phyloP scores from a whole-genome alignment of 441 rosid species.

The Pelargonium exstipulatum region DNA sequence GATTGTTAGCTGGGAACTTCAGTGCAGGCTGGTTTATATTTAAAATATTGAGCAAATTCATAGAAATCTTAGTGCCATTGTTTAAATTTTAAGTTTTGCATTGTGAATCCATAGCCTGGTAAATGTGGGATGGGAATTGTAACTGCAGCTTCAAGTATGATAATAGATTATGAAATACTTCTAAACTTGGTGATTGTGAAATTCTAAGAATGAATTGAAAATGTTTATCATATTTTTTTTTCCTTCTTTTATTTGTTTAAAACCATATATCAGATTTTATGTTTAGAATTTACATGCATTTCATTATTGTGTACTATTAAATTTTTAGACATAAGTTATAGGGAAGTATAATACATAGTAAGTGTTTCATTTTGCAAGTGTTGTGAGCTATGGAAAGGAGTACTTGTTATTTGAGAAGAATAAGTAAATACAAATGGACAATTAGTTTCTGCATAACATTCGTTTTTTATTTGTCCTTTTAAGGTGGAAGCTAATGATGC shows the following conservation, averaged over 20 bases:
- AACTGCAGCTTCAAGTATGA: background rate
- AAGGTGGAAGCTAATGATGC: slow-evolving; percentile 88
- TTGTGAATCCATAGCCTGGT: background rate
- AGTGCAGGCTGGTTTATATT: background rate
- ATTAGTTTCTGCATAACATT: background rate
- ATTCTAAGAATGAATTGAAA: background rate
- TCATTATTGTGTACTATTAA: too few relatives aligned
- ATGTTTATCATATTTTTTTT: background rate
- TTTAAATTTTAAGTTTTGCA: background rate
- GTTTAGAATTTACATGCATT: background rate
- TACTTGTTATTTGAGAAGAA: slow-evolving; percentile 7
- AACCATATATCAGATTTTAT: background rate
- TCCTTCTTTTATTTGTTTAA: background rate
- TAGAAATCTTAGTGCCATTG: background rate
- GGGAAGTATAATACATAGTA: background rate
- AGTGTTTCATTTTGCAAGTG: background rate
- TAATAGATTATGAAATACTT: background rate
- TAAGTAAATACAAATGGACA: background rate
- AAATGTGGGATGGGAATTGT: background rate
- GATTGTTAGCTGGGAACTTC: background rate
- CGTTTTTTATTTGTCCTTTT: slow-evolving; percentile 14
- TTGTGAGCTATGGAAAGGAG: background rate
- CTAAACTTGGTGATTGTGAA: background rate
- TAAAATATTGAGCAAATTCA: background rate
- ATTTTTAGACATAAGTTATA: background rate